Base-by-base conservation (phyloP, 352 stramenopile species). In the Phytophthora pluvialis region DNA sequence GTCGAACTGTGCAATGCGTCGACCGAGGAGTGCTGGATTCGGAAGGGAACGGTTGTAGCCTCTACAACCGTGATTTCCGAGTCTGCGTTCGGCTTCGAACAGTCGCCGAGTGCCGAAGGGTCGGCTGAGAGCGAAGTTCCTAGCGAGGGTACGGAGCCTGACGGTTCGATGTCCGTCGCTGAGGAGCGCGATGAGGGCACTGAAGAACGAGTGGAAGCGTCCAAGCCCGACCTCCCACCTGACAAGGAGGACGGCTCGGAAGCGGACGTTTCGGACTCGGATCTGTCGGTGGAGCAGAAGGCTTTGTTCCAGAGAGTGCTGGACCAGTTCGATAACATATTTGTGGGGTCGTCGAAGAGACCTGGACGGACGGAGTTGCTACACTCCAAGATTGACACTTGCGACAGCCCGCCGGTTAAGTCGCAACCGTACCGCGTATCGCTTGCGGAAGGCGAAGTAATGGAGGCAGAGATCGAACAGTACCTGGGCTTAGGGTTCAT, bases 381-480 rank as follows among this genome's bases (percentile, higher is more conserved):
- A 9, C 3, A 52, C 0, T 61, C 62, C 28, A 21, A 59, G 10
- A 67, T 67, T 10, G 52, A 64, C 12, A 64, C 61, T 0, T 45
- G 45, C 4, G 26, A 43, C 8, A 56, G 28, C 15, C 5, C 3
- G 1, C 61, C 61, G 1, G 49, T 59, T 16, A 64, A 69, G n/a
- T 32, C 48, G 25, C 35, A 46, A 40, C 39, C 52, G 16, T 59
- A 69, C 46, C 45, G 46, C 4, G 52, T 64, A 0, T 69, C 52
- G 5, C 5, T 47, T 0, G 52, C 61, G 5, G 45, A 69, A 31
- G 4, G 52, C 42, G 9, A 60, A 3, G 52, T 60, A 0, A 60
- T 60, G 52, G 49, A 57, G 15, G 18, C 40, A 0, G 53, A 67
- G 8, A 61, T 61, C 0, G 33, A 60, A 2, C 59, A 56, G 32